Conservation (phyloP, 1,284 basidiomycete genomes). For the Moesziomyces globuligerus region DNA sequence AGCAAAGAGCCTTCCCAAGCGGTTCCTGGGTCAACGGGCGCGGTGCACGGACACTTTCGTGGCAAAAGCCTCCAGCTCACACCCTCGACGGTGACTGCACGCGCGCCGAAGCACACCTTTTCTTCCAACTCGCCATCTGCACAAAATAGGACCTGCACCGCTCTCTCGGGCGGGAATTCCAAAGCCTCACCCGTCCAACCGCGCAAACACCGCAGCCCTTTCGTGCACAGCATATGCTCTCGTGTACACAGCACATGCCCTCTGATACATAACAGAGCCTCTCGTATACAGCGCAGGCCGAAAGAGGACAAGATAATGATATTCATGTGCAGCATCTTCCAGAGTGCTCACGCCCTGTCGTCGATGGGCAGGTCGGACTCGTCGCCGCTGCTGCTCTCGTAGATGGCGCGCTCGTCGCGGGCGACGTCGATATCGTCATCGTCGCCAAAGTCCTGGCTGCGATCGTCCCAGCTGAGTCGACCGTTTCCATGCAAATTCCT, state of each 20-base stretch:
- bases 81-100: too few species aligned
- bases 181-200: too few species aligned
- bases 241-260: too few species aligned
- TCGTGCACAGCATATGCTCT: too few species aligned
- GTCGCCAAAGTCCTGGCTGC: conserved; percentile 66
- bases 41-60: conserved; percentile 1
- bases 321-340: neutral
- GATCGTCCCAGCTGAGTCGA: conserved; percentile 57
- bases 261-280: too few species aligned
- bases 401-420: conserved; percentile 16
- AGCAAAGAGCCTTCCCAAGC: too few species aligned
- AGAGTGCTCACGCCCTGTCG: neutral
- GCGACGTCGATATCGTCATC: conserved; percentile 65
- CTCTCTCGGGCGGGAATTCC: conserved; percentile 6
- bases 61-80: neutral
- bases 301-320: too few species aligned
- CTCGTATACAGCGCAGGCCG: too few species aligned
- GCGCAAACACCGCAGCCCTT: too few species aligned
- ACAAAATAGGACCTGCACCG: neutral
- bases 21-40: neutral
- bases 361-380: conserved; percentile 8
- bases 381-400: conserved; percentile 29
- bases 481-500: conserved; percentile 22
- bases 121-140: neutral
- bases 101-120: neutral